These are phyloP conservation scores for Zygoascus tannicola DNA, from an alignment of 805 yeast species.

Conservation along the genomic window DNA sequence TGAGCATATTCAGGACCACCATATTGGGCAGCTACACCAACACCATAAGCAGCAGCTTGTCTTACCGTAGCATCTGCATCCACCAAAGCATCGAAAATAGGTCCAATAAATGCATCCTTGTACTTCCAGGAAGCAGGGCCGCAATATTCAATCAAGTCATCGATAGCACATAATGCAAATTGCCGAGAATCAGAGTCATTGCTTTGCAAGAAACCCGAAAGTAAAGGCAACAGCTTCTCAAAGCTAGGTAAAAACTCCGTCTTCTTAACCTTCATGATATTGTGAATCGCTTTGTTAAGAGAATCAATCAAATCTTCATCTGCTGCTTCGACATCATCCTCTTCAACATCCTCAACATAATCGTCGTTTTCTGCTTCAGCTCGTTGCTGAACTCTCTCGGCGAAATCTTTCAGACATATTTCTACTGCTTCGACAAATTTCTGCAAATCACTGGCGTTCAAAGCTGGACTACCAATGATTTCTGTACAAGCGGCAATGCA, in stretches of 20 bases:
- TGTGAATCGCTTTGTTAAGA: constrained; percentile 62
- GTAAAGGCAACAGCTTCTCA: constrained; percentile 47
- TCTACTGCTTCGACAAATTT: constrained; percentile 51
- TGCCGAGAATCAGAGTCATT: constrained; percentile 58
- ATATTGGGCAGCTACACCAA: constrained; percentile 78
- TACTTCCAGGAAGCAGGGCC: constrained; percentile 60
- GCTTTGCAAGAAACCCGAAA: constrained; percentile 53
- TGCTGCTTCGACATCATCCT: constrained; percentile 71
- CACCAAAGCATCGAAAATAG: constrained; percentile 54
- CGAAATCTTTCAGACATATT: constrained; percentile 54
- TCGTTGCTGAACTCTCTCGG: constrained; percentile 53
- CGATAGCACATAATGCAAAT: constrained; percentile 71
- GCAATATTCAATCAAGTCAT: constrained; percentile 72
- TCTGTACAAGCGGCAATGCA: constrained; percentile 59
- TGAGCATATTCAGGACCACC: constrained; percentile 60
- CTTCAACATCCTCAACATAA: constrained; percentile 77
- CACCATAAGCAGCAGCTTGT: constrained; percentile 76
- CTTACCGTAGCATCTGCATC: constrained; percentile 48
- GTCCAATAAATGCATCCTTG: constrained; percentile 54
- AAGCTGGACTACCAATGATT: constrained; percentile 48
- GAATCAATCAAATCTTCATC: constrained; percentile 89
- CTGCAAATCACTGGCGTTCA: constrained; percentile 43
- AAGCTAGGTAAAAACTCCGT: constrained; percentile 54
- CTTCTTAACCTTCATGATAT: constrained; percentile 57
- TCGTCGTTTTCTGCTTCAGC: constrained; percentile 51